These are phyloP conservation scores for Torrubiella hemipterigena DNA, from an alignment of 2,329 filamentous ascomycete species.

Conservation along the genomic window DNA sequence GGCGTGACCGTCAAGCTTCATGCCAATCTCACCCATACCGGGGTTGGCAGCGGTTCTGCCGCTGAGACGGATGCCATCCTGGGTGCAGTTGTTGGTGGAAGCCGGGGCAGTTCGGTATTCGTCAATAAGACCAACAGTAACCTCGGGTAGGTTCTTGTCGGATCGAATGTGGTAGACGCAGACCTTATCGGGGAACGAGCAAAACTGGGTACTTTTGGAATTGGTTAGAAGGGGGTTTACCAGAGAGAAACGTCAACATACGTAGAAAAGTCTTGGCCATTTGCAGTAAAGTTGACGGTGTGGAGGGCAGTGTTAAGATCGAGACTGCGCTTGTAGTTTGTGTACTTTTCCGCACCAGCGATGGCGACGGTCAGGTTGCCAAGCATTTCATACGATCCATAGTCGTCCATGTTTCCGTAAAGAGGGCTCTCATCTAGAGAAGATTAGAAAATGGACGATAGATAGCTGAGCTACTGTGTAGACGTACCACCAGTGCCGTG, in stretches of 20 bases:
- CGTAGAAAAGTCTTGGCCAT: too few relatives aligned
- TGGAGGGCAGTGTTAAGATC: slow-evolving; percentile 7
- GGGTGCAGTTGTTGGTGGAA: slow-evolving; percentile 14
- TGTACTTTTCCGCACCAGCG: slow-evolving; percentile 4
- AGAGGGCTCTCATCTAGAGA: slow-evolving; percentile 7
- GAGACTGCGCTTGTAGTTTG: slow-evolving; percentile 6
- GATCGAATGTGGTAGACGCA: slow-evolving; percentile 11
- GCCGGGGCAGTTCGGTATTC: slow-evolving; percentile 13
- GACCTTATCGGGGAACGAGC: slow-evolving; percentile 28
- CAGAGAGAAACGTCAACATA: too few relatives aligned
- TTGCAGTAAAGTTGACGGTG: slow-evolving; percentile 3
- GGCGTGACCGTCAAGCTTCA: slow-evolving; percentile 28
- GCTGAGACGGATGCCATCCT: slow-evolving; percentile 16
- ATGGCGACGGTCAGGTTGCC: slow-evolving; percentile 10
- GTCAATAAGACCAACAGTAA: slow-evolving; percentile 31
- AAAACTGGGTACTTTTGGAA: slow-evolving; percentile 21
- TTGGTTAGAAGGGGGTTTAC: too few relatives aligned
- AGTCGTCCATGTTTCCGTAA: slow-evolving; percentile 6
- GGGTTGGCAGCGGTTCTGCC: slow-evolving; percentile 25
- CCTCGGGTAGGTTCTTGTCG: slow-evolving; percentile 19
- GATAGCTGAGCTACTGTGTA: too few relatives aligned
- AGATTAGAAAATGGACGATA: neutral
- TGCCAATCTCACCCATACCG: slow-evolving; percentile 28
- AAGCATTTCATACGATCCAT: slow-evolving; percentile 9
- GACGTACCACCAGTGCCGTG: slow-evolving; percentile 8